Evolutionary conservation across 2,329 filamentous ascomycete genomes (phyloP).

Genomic region (Fusarium sp.): DNA sequence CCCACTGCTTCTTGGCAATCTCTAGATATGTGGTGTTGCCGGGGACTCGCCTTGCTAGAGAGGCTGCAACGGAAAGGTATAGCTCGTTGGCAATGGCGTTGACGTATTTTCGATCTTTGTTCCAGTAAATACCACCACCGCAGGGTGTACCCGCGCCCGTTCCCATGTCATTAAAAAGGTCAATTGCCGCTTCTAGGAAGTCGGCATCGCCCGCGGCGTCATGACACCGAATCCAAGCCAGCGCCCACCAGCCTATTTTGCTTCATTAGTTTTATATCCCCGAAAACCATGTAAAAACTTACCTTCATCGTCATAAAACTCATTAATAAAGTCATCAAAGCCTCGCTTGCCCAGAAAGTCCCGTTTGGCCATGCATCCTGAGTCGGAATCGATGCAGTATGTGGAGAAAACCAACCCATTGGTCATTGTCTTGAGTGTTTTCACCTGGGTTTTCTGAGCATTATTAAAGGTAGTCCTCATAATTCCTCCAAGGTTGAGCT

Average conservation of each 20-base stretch:
- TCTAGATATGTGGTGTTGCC: slow-evolving; percentile 56
- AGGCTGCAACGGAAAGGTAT: slow-evolving; percentile 64
- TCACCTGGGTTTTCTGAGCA: slow-evolving; percentile 56
- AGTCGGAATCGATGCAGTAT: slow-evolving; percentile 49
- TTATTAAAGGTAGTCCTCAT: slow-evolving; percentile 60
- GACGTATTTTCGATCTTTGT: slow-evolving; percentile 63
- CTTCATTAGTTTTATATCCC: neutral
- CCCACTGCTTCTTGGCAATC: slow-evolving; percentile 64
- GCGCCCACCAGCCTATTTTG: slow-evolving; percentile 68
- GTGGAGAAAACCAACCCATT: slow-evolving; percentile 53
- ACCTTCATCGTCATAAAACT: slow-evolving; percentile 68
- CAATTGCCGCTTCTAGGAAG: slow-evolving; percentile 66
- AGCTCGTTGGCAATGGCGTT: slow-evolving; percentile 70
- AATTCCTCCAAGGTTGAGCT: slow-evolving; percentile 54
- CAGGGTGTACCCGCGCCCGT: slow-evolving; percentile 60
- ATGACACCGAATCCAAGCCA: slow-evolving; percentile 68
- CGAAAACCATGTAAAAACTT: neutral
- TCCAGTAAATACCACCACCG: slow-evolving; percentile 66
- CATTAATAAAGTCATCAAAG: slow-evolving; percentile 60
- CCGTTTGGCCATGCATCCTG: slow-evolving; percentile 49
- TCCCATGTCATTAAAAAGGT: slow-evolving; percentile 69
- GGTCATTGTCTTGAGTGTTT: slow-evolving; percentile 54
- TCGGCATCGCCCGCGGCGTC: slow-evolving; percentile 63
- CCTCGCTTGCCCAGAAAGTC: slow-evolving; percentile 50
- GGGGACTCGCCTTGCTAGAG: slow-evolving; percentile 63